phyloP scores from a whole-genome alignment of 2,329 filamentous ascomycete species.

The Exophiala alcalophila region DNA sequence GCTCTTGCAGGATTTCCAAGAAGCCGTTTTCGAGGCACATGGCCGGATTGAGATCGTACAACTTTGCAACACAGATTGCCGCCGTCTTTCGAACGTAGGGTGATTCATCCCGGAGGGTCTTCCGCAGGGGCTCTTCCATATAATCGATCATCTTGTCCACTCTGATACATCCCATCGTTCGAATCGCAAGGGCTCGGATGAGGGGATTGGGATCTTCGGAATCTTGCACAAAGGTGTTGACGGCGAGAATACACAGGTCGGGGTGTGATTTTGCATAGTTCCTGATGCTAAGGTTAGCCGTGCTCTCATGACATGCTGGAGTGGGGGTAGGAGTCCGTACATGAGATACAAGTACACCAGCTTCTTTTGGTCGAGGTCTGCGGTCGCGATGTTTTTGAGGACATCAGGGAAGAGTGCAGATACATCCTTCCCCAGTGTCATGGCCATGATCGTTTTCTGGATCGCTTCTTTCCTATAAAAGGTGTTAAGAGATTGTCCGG shows the following conservation, averaged over 20 bases:
- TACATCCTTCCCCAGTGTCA: constrained; percentile 98
- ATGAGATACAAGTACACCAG: constrained; percentile 97
- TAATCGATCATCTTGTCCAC: constrained; percentile 99
- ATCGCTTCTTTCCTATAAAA: constrained; percentile 81
- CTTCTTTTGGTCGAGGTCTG: constrained; percentile 97
- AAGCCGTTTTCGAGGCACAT: constrained; percentile 98
- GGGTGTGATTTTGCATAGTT: constrained; percentile 99
- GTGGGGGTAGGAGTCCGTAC: constrained; percentile 52
- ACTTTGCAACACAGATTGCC: constrained; percentile 94
- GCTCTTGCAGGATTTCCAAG: constrained; percentile 84
- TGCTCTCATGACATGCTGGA: no score
- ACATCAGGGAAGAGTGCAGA: constrained; percentile 96
- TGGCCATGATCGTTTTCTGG: constrained; percentile 99
- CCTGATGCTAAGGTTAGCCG: constrained; percentile 51
- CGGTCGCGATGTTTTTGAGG: constrained; percentile 95
- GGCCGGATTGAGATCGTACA: constrained; percentile 88
- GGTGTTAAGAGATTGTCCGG: constrained; percentile 25
- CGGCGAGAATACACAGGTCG: constrained; percentile 94
- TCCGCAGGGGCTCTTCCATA: constrained; percentile 96
- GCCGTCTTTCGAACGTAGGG: constrained; percentile 98
- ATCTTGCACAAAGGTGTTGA: constrained; percentile 99
- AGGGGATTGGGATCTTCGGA: constrained; percentile 97
- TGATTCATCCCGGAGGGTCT: constrained; percentile 94
- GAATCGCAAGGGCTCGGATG: constrained; percentile 88
- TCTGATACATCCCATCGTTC: constrained; percentile 97